Base-by-base conservation (phyloP, 2,329 filamentous ascomycete species). In the Decorospora gaudefroyi region DNA sequence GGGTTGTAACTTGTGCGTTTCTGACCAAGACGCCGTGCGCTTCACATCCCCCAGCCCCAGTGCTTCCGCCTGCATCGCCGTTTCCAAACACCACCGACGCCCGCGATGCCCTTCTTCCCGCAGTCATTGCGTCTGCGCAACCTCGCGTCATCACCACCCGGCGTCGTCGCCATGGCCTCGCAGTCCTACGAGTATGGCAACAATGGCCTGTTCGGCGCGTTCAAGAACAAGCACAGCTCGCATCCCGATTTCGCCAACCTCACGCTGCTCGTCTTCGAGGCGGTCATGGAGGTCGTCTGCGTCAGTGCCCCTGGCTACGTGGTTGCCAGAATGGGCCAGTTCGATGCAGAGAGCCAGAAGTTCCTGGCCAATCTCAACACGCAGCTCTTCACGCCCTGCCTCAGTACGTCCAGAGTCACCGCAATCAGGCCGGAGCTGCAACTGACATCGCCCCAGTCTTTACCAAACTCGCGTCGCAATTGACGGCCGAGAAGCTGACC, bases 351-450 rank as follows among this genome's bases (percentile, higher is more conserved):
- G 37, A 88, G 91, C 69, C 93, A 99, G 71, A 97, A 96, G 72
- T 95, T 99, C 66, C 79, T 96, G 36, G 92, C 93, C 40, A 96
- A 99, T 67, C 78, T 99, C 58, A 99, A 99, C 70, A 90, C 96
- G 46, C 88, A 88, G 75, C 79, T 99, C 28, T 99, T 99, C 72
- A 99, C 93, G 19, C 93, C 93, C 55, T 97, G 93, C 70, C 83
- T 99, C 53, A 95, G 89, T 95, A 83, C 51, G 66, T 33, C 8
- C 7, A 32, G 17, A 12, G 15, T 18, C 19, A 10, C 22, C 11
- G 8, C 28, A 9, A 17, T 9, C 16, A 8, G 4, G 6, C 25
- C 10, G 23, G 13, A n/a, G 4, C n/a, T 9, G n/a, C 37, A 16
- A 42, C 57, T 55, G 42, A 61, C 42, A 23, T 18, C 16, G 6